Evolutionary conservation across 2,329 filamentous ascomycete genomes (phyloP).

Genomic region (Colletotrichum tamarilloi): DNA sequence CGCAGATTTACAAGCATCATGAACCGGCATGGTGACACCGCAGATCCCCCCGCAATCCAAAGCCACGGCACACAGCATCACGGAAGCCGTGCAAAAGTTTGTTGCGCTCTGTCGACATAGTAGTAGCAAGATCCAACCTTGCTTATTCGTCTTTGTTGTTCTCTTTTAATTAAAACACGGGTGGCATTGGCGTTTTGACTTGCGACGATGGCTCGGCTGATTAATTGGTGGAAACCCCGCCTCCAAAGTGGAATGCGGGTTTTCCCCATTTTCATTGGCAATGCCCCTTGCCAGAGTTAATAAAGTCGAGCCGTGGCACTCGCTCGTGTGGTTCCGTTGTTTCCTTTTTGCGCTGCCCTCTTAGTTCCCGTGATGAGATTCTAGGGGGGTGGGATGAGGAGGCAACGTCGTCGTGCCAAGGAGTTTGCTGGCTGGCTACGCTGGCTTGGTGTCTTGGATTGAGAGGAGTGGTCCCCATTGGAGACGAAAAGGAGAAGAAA

Average conservation of each 20-base stretch:
- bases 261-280: conserved; percentile 3
- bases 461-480: not conserved
- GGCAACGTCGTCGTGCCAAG: conserved; percentile 9
- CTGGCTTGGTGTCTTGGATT: not conserved
- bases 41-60: conserved; percentile 15
- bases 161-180: not conserved
- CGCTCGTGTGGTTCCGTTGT: conserved; percentile 30
- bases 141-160: not conserved
- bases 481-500: not conserved
- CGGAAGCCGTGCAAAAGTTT: too few species aligned
- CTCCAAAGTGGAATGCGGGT: not conserved
- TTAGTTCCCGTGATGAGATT: conserved; percentile 15
- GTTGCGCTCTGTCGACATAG: not conserved
- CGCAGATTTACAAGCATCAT: not conserved
- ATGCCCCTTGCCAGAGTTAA: not conserved
- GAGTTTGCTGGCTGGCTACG: not conserved
- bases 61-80: not conserved
- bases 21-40: not conserved
- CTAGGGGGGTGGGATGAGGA: not conserved
- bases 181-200: not conserved
- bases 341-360: conserved; percentile 10
- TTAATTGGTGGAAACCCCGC: conserved; percentile 13
- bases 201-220: not conserved
- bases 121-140: not conserved
- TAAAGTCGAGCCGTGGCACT: conserved; percentile 12